Evolutionary conservation across 1,139 yeast species (phyloP).

Genomic region (Casaregolazyma suthepensis): DNA sequence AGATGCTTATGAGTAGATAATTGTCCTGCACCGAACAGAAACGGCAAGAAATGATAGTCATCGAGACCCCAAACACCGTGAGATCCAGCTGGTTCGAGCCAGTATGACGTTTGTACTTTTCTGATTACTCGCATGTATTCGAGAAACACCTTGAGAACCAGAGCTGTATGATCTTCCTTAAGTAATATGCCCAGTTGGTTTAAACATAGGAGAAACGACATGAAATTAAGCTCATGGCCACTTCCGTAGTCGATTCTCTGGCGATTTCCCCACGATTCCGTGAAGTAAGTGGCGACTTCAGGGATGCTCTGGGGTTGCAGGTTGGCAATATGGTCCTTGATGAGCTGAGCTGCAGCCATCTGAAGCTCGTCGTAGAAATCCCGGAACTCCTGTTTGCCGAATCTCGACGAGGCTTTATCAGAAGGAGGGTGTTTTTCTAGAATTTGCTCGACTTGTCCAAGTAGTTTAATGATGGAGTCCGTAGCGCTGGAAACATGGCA

Average conservation of each 20-base stretch:
- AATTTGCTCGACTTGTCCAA: constrained; percentile 42
- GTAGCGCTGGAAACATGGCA: constrained; percentile 27
- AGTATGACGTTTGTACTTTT: constrained; percentile 45
- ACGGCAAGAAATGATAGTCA: constrained; percentile 91
- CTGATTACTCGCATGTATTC: constrained; percentile 46
- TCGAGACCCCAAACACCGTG: constrained; percentile 98
- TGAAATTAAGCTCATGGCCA: constrained; percentile 89
- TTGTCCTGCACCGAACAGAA: constrained; percentile 83
- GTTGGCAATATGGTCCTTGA: constrained; percentile 14
- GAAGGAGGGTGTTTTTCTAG: constrained; percentile 62
- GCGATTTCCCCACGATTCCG: constrained; percentile 78
- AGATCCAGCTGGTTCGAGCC: constrained; percentile 95
- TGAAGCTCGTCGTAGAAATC: constrained; percentile 72
- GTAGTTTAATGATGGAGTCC: constrained; percentile 34
- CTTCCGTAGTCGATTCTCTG: constrained; percentile 92
- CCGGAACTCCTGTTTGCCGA: constrained; percentile 85
- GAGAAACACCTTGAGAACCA: constrained; percentile 60
- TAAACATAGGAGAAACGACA: constrained; percentile 61
- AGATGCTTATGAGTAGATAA: constrained; percentile 70
- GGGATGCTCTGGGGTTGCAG: constrained; percentile 22
- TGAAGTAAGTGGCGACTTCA: constrained; percentile 50
- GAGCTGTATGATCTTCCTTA: constrained; percentile 39
- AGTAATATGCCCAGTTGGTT: constrained; percentile 38
- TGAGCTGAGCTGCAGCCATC: constrained; percentile 28
- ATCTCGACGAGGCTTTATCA: constrained; percentile 67